These are phyloP conservation scores for Lecanicillium sp. DNA, from an alignment of 2,329 filamentous ascomycete species.

Conservation along the genomic window DNA sequence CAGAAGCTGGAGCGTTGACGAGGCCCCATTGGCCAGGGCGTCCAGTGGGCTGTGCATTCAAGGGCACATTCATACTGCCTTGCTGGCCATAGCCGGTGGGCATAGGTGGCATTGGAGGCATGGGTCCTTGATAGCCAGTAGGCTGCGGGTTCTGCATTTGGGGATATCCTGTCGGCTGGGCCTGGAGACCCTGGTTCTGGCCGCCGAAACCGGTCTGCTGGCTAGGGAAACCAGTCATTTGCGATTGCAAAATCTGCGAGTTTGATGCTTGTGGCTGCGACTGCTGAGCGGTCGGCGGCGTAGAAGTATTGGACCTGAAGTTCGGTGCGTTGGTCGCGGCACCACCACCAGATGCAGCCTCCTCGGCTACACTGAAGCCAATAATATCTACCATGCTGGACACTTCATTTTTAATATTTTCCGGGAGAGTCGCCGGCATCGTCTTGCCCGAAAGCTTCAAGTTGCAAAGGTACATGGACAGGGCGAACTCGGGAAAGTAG, in stretches of 20 bases:
- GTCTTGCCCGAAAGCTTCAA: constrained; percentile 81
- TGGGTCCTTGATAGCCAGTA: constrained; percentile 74
- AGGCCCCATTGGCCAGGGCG: constrained; percentile 95
- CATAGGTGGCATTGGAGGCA: constrained; percentile 85
- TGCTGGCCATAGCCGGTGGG: constrained; percentile 50
- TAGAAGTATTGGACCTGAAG: constrained; percentile 48
- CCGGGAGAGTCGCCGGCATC: constrained; percentile 67
- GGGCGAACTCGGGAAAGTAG: constrained; percentile 93
- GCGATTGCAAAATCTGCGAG: constrained; percentile 53
- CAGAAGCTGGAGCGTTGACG: constrained; percentile 84
- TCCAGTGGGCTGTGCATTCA: constrained; percentile 93
- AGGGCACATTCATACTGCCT: constrained; percentile 58
- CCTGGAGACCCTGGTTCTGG: constrained; percentile 52
- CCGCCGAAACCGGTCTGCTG: constrained; percentile 49
- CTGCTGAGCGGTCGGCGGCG: constrained; percentile 53
- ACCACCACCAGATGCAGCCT: constrained; percentile 34
- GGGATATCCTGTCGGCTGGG: constrained; percentile 64
- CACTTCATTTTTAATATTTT: constrained; percentile 89
- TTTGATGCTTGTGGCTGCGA: constrained; percentile 70
- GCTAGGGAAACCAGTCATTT: constrained; percentile 43
- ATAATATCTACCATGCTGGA: constrained; percentile 99
- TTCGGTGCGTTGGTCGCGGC: constrained; percentile 59
- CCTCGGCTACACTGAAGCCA: constrained; percentile 83
- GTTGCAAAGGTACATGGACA: constrained; percentile 98
- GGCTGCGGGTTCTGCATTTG: constrained; percentile 61